Conservation (phyloP, 176 grass and related monocot species). For the Musa acuminata region DNA sequence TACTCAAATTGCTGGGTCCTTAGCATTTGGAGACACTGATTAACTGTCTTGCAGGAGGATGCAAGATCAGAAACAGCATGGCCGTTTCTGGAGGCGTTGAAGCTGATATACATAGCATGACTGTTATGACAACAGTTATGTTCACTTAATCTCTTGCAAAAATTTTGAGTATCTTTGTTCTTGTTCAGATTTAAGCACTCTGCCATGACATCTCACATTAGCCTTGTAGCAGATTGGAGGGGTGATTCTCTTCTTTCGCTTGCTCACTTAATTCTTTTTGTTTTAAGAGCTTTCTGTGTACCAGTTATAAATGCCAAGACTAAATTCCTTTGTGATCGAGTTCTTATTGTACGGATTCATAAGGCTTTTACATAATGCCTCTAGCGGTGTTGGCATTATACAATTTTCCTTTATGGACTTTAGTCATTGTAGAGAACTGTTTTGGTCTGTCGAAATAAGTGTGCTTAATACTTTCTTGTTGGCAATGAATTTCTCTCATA, state of each 20-base stretch:
- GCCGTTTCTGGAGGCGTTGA: constrained; percentile 38
- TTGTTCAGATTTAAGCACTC: not conserved
- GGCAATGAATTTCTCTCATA: not conserved
- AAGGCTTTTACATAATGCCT: not conserved
- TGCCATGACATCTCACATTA: not conserved
- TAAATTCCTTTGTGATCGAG: not conserved
- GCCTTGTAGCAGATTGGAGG: not conserved
- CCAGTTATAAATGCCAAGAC: not conserved
- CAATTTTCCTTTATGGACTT: not conserved
- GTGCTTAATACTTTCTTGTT: not conserved
- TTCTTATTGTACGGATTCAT: not conserved
- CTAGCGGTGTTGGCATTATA: not conserved
- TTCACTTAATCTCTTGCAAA: not conserved
- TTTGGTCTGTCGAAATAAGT: not conserved
- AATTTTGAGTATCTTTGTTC: not conserved
- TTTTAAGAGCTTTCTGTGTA: not conserved
- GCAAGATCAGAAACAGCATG: constrained; percentile 32
- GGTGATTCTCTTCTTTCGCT: not conserved
- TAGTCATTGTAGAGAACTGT: not conserved
- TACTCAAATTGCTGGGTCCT: not conserved
- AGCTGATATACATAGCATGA: not conserved
- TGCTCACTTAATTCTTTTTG: not conserved
- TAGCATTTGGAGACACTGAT: not conserved
- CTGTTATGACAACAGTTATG: not conserved
- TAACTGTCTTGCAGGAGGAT: constrained; percentile 27